Evolutionary conservation across 2,329 filamentous ascomycete species (phyloP), one percentile per base, ranked within the genome.

Genomic region (Fusarium humuli): DNA sequence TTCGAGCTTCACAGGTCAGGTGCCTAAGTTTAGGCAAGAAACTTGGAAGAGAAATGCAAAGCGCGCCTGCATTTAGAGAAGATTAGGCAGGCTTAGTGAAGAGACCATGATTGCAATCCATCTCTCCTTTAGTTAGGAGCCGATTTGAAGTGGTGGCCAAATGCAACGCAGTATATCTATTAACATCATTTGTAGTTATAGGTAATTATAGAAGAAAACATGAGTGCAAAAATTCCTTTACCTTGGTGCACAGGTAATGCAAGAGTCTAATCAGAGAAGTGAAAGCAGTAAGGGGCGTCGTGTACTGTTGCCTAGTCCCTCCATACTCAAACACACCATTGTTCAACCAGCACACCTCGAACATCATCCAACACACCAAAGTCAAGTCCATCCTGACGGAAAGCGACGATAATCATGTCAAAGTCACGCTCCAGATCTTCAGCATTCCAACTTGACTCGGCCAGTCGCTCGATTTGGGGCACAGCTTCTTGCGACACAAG

Each of bases 331-430:
- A 59, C 41, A 67, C 81, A 84, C 80, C 81, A 83, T 73, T 78
- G 79, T 64, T 83, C 77, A 16, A 85, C 76, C 41, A 74, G 68
- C 2, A 80, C 77, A 7, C 69, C 77, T 18, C 76, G 47, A 5
- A 85, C 69, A 41, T 71, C 62, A 7, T 80, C 74, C 10, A 85
- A 63, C 0, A 84, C 68, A 4, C 56, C 70, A 67, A 82, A 82
- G 56, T 86, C 80, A 14, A 86, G 74, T 0, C 81, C 79, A 3
- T 75, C 70, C 62, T 85, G 84, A 30, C 79, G 79, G 50, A 83
- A 80, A 1, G 82, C 78, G 10, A 85, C 79, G 3, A 85, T 77
- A 22, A 86, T 74, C 67, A 82, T 78, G 66, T 83, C 78, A 55
- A 86, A 85, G 1, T 61, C 61, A 16, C 67, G 55, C 40, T 80